Conservation (phyloP, 441 rosid species). For the Adansonia madagascariensis region DNA sequence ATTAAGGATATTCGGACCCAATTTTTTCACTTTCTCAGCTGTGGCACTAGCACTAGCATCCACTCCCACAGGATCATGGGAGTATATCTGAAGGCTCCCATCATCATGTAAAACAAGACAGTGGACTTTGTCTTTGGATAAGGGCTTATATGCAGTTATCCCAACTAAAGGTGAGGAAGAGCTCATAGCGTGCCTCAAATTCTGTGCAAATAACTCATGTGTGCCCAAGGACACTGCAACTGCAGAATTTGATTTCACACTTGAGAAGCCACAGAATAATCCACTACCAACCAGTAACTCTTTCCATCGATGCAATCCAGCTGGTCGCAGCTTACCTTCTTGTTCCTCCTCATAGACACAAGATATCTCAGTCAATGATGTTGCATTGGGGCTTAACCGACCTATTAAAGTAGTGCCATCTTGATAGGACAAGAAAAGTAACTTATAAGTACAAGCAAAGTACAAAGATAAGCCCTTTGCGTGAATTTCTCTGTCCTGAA, state of each 20-base stretch:
- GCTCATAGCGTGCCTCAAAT: conserved; percentile 80
- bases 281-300: conserved; percentile 87
- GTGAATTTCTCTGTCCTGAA: conserved; percentile 68
- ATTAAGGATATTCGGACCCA: conserved; percentile 90
- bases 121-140: conserved; percentile 92
- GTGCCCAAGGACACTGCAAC: conserved; percentile 70
- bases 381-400: conserved; percentile 72
- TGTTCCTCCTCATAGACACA: conserved; percentile 80
- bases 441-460: conserved; percentile 79
- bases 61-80: conserved; percentile 68
- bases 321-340: conserved; percentile 71
- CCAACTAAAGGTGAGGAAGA: conserved; percentile 95
- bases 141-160: conserved; percentile 91
- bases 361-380: conserved; percentile 75
- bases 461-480: conserved; percentile 91
- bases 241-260: conserved; percentile 77
- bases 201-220: conserved; percentile 79
- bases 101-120: conserved; percentile 98
- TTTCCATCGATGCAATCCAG: conserved; percentile 96
- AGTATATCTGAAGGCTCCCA: conserved; percentile 99
- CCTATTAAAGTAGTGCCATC: conserved; percentile 91
- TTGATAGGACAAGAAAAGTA: conserved; percentile 87
- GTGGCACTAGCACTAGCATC: conserved; percentile 72
- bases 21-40: conserved; percentile 85
- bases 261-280: conserved; percentile 85